Evolutionary conservation across 805 yeast species (phyloP).

Genomic region (Ogataea polymorpha): DNA sequence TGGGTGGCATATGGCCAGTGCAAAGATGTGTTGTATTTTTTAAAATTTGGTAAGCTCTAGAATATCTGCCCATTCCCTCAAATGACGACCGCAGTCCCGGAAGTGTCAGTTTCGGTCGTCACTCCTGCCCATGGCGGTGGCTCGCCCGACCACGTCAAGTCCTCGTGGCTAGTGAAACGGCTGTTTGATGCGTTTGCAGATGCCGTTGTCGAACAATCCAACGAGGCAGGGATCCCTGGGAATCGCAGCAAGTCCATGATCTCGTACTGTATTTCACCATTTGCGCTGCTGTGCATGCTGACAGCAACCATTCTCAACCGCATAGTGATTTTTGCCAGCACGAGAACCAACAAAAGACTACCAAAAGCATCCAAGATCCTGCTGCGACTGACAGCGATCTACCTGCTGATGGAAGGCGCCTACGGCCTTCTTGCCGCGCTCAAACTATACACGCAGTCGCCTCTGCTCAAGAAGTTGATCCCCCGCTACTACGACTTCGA

Average conservation of each 20-base stretch:
- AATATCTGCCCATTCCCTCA: slow-evolving; percentile 2
- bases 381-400: slow-evolving; percentile 39
- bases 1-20: neutral
- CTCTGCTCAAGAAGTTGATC: slow-evolving; percentile 9
- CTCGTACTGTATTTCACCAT: slow-evolving; percentile 46
- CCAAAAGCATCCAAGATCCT: slow-evolving; percentile 31
- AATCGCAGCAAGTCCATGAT: slow-evolving; percentile 42
- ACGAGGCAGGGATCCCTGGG: slow-evolving; percentile 26
- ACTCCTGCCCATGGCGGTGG: slow-evolving; percentile 14
- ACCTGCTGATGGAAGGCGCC: slow-evolving; percentile 32
- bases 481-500: slow-evolving; percentile 27
- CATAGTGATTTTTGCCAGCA: slow-evolving; percentile 54
- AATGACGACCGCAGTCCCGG: slow-evolving; percentile 4
- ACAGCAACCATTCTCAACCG: slow-evolving; percentile 59
- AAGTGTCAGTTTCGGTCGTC: slow-evolving; percentile 11
- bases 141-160: slow-evolving; percentile 16
- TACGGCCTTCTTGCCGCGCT: slow-evolving; percentile 36
- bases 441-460: slow-evolving; percentile 22
- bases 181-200: slow-evolving; percentile 28
- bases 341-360: slow-evolving; percentile 39
- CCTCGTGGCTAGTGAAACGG: slow-evolving; percentile 24
- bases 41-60: neutral
- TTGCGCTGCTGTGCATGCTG: slow-evolving; percentile 51
- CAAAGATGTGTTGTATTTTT: slow-evolving; percentile 1
- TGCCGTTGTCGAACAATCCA: slow-evolving; percentile 36